Conservation (phyloP, 2,329 filamentous ascomycete genomes). For the Hypoxylon sp. region DNA sequence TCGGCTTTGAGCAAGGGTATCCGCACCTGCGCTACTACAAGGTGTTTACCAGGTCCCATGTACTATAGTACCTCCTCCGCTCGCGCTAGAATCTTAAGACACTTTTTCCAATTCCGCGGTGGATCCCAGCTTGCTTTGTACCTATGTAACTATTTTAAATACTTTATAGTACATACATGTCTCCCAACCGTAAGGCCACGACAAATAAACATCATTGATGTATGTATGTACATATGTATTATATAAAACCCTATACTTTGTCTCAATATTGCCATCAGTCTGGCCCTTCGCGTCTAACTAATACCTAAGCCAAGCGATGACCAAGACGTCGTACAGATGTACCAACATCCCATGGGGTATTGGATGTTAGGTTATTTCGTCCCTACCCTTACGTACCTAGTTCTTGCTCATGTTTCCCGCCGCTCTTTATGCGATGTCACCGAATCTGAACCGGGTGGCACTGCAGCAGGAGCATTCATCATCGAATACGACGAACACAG, state of each 20-base stretch:
- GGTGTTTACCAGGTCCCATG: conserved; percentile 5
- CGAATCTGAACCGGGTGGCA: conserved; percentile 41
- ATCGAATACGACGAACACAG: conserved; percentile 29
- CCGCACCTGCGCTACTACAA: conserved; percentile 23
- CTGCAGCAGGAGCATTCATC: conserved; percentile 37
- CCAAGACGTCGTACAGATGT: not conserved
- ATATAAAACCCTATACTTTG: not conserved
- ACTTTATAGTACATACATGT: conserved; percentile 2
- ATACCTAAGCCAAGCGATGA: conserved; percentile 10
- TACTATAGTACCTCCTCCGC: conserved; percentile 23
- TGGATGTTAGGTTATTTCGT: conserved; percentile 29
- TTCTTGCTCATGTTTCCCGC: conserved; percentile 33
- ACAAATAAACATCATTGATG: conserved; percentile 11
- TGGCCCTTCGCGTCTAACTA: conserved; percentile 25
- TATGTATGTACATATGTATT: not conserved
- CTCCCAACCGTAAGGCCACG: conserved; percentile 16
- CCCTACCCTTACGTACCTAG: conserved; percentile 21
- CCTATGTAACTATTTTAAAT: conserved; percentile 23
- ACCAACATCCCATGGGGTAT: conserved; percentile 5
- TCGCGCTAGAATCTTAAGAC: conserved; percentile 37
- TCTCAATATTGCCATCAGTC: conserved; percentile 18
- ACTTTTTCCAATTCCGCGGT: conserved; percentile 40
- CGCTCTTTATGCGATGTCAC: conserved; percentile 42
- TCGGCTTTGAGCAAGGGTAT: conserved; percentile 41
- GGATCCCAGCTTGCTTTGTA: conserved; percentile 27